Conservation (phyloP, 2,329 filamentous ascomycete genomes). For the Ceratocystis cacaofunesta region DNA sequence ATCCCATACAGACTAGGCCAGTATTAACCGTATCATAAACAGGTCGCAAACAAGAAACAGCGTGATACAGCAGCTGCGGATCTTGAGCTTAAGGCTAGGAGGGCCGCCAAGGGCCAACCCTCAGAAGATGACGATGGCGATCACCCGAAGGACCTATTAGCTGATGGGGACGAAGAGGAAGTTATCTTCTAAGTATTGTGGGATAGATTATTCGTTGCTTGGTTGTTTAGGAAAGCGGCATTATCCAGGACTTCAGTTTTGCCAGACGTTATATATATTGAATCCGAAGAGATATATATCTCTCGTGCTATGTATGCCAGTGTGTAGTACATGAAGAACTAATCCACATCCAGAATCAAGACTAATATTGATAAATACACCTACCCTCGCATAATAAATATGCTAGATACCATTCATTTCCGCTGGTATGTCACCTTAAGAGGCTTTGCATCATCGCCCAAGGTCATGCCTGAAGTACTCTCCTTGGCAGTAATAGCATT, state of each 20-base stretch:
- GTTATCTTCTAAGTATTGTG: constrained; percentile 55
- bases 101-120: constrained; percentile 32
- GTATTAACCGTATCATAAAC: not conserved
- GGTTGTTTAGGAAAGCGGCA: not conserved
- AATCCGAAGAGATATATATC: not conserved
- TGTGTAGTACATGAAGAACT: too few relatives aligned
- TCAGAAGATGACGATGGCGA: constrained; percentile 29
- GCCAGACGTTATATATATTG: not conserved
- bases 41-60: constrained; percentile 70
- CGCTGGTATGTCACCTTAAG: constrained; percentile 96
- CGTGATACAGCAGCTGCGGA: constrained; percentile 58
- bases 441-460: constrained; percentile 48
- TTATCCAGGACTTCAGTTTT: not conserved
- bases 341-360: not conserved
- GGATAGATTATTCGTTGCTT: not conserved
- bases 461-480: constrained; percentile 68
- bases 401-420: constrained; percentile 38
- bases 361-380: not conserved
- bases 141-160: constrained; percentile 50
- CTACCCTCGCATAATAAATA: not conserved
- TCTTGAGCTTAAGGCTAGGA: constrained; percentile 61
- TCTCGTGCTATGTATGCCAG: not conserved
- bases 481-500: constrained; percentile 90
- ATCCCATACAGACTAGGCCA: too few relatives aligned
- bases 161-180: constrained; percentile 64